phyloP scores from a whole-genome alignment of 116 monocot species.

The Trichopus zeylanicus region DNA sequence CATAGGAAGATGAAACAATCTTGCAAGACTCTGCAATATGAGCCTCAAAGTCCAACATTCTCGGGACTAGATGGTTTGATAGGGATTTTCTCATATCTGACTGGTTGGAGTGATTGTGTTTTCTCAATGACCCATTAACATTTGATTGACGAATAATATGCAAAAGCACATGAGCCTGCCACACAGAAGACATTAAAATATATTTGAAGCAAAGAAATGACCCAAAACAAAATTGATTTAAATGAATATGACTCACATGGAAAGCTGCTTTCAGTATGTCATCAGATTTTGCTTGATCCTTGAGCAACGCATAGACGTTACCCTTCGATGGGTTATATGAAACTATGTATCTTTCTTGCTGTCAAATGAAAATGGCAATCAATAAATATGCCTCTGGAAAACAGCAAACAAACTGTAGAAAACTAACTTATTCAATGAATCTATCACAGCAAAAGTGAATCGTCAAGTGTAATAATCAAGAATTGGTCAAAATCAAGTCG shows the following conservation, averaged over 20 bases:
- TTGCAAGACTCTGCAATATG: conserved; percentile 71
- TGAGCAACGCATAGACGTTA: conserved; percentile 81
- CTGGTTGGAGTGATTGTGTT: conserved; percentile 9
- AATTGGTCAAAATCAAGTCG: background rate
- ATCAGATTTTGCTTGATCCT: conserved; percentile 91
- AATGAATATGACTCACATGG: conserved; percentile 51
- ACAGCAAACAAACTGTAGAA: background rate
- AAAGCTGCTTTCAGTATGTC: conserved; percentile 97
- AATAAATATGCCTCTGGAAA: too few species aligned
- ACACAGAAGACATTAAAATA: background rate
- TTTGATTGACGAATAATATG: conserved; percentile 60
- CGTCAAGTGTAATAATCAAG: background rate
- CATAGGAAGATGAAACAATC: conserved; percentile 65
- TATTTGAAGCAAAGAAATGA: background rate
- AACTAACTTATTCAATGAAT: too few species aligned
- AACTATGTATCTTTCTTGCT: conserved; percentile 86
- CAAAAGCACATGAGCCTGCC: conserved; percentile 78
- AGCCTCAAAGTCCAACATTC: conserved; percentile 29
- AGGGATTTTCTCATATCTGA: conserved; percentile 18
- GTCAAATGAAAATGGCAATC: background rate
- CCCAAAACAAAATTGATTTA: background rate
- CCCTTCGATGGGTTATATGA: conserved; percentile 86
- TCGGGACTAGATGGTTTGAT: conserved; percentile 22
- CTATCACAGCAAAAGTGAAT: too few species aligned
- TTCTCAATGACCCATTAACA: conserved; percentile 22